Evolutionary conservation across 2,329 filamentous ascomycete species (phyloP).

Genomic region (Stachybotrys chlorohalonatus): DNA sequence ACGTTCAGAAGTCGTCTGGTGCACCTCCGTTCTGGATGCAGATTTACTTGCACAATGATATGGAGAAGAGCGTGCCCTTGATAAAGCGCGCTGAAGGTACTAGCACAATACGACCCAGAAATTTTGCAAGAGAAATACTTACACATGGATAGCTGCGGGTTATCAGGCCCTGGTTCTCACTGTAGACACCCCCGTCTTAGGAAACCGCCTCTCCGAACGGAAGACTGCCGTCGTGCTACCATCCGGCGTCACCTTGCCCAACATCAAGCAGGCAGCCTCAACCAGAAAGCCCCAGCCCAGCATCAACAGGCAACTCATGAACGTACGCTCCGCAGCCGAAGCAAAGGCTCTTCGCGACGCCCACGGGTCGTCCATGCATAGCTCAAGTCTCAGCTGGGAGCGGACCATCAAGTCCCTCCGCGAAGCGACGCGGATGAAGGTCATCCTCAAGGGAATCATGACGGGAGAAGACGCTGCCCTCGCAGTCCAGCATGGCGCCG

Average conservation of each 20-base stretch:
- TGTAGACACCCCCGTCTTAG: conserved; percentile 18
- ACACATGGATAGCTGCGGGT: conserved; percentile 7
- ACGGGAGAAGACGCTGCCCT: conserved; percentile 19
- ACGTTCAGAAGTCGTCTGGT: neutral
- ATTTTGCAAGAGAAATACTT: neutral
- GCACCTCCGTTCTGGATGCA: conserved; percentile 12
- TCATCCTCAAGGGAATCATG: conserved; percentile 18
- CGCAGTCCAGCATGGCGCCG: conserved; percentile 17
- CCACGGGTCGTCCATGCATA: conserved; percentile 6
- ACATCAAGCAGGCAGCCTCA: conserved; percentile 4
- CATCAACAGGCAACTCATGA: conserved; percentile 7
- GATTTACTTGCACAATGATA: conserved; percentile 6
- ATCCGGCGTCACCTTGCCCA: conserved; percentile 11
- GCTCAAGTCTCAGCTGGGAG: conserved; percentile 12
- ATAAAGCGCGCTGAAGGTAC: conserved; percentile 14
- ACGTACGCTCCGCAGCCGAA: conserved; percentile 10
- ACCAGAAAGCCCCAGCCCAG: conserved; percentile 5
- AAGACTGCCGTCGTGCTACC: conserved; percentile 13
- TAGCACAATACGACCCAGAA: neutral
- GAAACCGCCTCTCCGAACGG: conserved; percentile 18
- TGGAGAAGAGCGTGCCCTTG: conserved; percentile 9
- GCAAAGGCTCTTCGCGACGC: conserved; percentile 6
- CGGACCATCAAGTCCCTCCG: conserved; percentile 12
- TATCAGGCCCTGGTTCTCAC: conserved; percentile 19
- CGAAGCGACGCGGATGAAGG: conserved; percentile 13